Evolutionary conservation across 2,329 filamentous ascomycete genomes (phyloP).

Genomic region (Diaporthe citriasiana): DNA sequence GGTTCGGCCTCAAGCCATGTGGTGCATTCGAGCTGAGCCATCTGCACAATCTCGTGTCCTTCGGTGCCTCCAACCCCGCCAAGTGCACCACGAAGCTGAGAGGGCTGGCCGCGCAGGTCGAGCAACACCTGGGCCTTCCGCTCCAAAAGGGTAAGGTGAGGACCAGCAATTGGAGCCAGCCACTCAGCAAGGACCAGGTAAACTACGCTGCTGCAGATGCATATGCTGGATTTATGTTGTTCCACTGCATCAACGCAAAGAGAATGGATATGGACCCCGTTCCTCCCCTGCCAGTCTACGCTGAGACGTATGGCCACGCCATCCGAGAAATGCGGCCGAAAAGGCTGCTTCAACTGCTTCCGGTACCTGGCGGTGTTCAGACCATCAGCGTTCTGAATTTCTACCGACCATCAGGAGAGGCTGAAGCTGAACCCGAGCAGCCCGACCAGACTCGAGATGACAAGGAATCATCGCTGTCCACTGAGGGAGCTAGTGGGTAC

Average conservation of each 20-base stretch:
- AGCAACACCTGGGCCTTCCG: slow-evolving; percentile 79
- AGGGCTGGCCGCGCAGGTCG: slow-evolving; percentile 76
- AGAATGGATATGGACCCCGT: slow-evolving; percentile 75
- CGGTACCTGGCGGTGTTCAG: neutral
- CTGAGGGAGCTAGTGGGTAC: neutral
- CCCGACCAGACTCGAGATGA: neutral
- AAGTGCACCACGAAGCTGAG: slow-evolving; percentile 67
- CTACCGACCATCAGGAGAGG: neutral
- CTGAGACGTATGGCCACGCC: slow-evolving; percentile 77
- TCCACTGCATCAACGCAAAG: slow-evolving; percentile 77
- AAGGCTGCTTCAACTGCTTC: slow-evolving; percentile 5
- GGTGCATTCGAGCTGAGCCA: slow-evolving; percentile 88
- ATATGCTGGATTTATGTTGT: slow-evolving; percentile 84
- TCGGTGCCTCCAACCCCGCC: slow-evolving; percentile 68
- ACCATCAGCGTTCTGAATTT: slow-evolving; percentile 22
- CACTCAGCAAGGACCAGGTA: slow-evolving; percentile 76
- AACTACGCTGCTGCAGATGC: slow-evolving; percentile 85
- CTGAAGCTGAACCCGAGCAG: neutral
- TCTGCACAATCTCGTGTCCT: slow-evolving; percentile 82
- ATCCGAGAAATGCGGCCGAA: slow-evolving; percentile 53
- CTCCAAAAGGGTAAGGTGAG: slow-evolving; percentile 83
- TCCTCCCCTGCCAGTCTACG: slow-evolving; percentile 78
- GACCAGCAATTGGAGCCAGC: slow-evolving; percentile 79
- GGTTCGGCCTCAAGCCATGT: slow-evolving; percentile 72
- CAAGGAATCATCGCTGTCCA: neutral